Conservation (phyloP, 2,329 filamentous ascomycete genomes). For the Huntiella decipiens region DNA sequence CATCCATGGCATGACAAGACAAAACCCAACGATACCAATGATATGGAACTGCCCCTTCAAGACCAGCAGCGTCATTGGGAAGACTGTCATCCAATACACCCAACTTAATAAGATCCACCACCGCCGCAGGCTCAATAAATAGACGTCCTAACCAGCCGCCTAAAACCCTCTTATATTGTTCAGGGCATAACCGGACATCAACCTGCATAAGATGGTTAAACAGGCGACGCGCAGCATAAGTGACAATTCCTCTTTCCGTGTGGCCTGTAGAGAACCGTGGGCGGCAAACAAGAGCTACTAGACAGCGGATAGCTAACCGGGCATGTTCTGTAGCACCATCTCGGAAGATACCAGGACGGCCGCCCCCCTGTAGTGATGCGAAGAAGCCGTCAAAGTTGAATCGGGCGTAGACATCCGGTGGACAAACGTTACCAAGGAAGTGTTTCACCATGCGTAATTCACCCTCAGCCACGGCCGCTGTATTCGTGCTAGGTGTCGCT, state of each 20-base stretch:
- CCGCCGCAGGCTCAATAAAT: not conserved
- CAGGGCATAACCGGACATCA: not conserved
- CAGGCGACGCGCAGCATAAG: conserved; percentile 1
- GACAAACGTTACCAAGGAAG: conserved; percentile 19
- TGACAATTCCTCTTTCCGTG: not conserved
- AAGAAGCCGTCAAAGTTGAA: conserved; percentile 20
- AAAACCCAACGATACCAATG: conserved; percentile 3
- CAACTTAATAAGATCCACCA: not conserved
- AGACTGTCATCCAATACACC: not conserved
- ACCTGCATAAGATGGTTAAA: not conserved
- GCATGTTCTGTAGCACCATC: conserved; percentile 19
- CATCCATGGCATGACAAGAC: not conserved
- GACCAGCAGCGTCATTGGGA: not conserved
- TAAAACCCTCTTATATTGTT: not conserved
- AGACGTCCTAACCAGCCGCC: not conserved
- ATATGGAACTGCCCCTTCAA: not conserved
- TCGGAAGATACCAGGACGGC: conserved; percentile 16
- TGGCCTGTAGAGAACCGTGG: too few species aligned
- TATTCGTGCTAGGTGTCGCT: not conserved
- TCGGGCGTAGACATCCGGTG: conserved; percentile 16
- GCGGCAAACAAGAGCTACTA: not conserved
- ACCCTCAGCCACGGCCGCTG: conserved; percentile 7
- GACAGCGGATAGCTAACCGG: conserved; percentile 15
- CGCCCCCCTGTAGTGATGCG: conserved; percentile 15
- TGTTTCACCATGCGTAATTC: conserved; percentile 19